Percentiles rank a stretch among this genome's conserved stretches.
These are phyloP conservation scores for Simplicillium sp. DNA, from an alignment of 2,329 filamentous ascomycete genomes.

Conservation along the genomic window DNA sequence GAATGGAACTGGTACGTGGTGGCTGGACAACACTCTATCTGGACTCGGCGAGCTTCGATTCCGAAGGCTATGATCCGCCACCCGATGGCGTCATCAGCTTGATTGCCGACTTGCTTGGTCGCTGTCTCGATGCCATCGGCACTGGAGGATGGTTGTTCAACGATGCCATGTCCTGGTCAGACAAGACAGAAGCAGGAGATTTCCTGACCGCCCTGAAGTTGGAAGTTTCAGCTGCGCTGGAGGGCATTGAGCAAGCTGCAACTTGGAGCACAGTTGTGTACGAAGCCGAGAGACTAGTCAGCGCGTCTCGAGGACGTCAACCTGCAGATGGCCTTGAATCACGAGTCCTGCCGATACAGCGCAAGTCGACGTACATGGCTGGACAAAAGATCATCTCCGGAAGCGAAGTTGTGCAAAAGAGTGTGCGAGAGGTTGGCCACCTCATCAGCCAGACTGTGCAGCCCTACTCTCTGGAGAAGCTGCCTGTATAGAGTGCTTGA, in stretches of 20 bases:
- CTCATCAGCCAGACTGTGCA: conserved; percentile 72
- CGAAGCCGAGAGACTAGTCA: conserved; percentile 48
- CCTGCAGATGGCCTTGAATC: conserved; percentile 30
- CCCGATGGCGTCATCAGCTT: conserved; percentile 61
- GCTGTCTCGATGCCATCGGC: conserved; percentile 67
- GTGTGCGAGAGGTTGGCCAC: conserved; percentile 63
- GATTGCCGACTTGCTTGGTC: conserved; percentile 61
- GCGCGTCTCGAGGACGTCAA: conserved; percentile 19
- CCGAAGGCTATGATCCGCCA: conserved; percentile 30
- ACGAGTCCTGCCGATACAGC: conserved; percentile 40
- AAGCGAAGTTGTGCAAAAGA: conserved; percentile 63
- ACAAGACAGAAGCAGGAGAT: conserved; percentile 47
- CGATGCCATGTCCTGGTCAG: conserved; percentile 40
- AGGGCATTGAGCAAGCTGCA: conserved; percentile 60
- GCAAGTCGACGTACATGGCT: conserved; percentile 13
- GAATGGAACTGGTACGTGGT: conserved; percentile 63
- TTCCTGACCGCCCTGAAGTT: conserved; percentile 56
- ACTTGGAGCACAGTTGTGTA: conserved; percentile 54
- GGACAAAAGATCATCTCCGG: conserved; percentile 53
- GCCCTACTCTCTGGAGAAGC: conserved; percentile 74
- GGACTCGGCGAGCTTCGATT: conserved; percentile 41
- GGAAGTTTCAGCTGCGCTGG: conserved; percentile 62
- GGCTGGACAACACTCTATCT: conserved; percentile 68
- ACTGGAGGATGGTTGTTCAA: conserved; percentile 65
- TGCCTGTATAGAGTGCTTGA: conserved; percentile 44